A percentile compares a stretch with the other conserved stretches of the same genome.
These are phyloP conservation scores for Yarrowia osloensis DNA, from an alignment of 805 yeast genomes.

Conservation along the genomic window DNA sequence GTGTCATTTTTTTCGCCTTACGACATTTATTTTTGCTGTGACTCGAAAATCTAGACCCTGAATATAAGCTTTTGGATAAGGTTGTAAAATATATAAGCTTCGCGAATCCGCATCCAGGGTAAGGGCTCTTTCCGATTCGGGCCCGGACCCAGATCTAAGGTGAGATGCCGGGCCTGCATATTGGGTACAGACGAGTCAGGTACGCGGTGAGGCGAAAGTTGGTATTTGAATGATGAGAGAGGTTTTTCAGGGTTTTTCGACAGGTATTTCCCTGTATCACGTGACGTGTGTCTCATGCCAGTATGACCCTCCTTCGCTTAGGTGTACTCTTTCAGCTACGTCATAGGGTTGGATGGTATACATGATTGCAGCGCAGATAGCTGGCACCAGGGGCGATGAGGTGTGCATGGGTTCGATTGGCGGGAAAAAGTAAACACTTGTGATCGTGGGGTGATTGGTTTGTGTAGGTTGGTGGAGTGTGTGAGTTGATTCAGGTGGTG, in stretches of 20 bases:
- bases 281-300: background rate
- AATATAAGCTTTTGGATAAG: background rate
- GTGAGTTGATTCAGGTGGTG: too few relatives aligned
- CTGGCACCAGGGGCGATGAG: background rate
- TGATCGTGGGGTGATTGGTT: background rate
- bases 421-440: constrained; percentile 6
- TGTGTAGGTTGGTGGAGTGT: background rate
- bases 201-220: background rate
- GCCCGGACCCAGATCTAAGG: background rate
- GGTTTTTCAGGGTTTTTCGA: background rate
- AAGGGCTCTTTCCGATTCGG: background rate
- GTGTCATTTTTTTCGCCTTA: background rate
- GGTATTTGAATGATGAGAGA: background rate
- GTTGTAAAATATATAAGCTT: background rate
- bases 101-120: background rate
- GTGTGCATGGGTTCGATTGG: background rate
- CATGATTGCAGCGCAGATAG: background rate
- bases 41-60: background rate
- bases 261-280: too few relatives aligned
- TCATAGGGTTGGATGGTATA: background rate
- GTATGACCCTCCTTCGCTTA: too few relatives aligned
- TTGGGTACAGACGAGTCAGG: background rate
- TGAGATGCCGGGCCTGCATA: background rate
- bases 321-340: background rate
- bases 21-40: background rate